These are phyloP conservation scores for Stylosanthes scabra DNA, from an alignment of 331 rosid genomes.

Conservation along the genomic window DNA sequence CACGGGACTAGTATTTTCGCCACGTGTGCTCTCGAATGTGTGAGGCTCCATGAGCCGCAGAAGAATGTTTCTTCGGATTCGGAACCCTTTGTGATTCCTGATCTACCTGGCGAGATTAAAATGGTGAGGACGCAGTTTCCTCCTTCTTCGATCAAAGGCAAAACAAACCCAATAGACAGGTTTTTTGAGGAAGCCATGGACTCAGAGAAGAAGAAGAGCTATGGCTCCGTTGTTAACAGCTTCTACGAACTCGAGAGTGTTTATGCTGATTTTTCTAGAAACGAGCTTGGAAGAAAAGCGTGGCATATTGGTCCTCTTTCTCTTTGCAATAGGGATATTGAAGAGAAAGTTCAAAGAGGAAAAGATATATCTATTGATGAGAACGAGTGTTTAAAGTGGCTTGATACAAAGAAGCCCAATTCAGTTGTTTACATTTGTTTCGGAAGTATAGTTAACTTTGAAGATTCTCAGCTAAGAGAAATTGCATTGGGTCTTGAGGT, in stretches of 20 bases:
- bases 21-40: conserved; percentile 13
- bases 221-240: conserved; percentile 52
- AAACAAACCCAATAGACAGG: no score
- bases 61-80: no score
- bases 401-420: conserved; percentile 42
- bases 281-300: conserved; percentile 40
- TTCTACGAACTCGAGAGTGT: conserved; percentile 52
- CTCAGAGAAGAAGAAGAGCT: conserved; percentile 31
- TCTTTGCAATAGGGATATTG: conserved; percentile 7
- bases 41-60: background rate
- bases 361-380: conserved; percentile 30
- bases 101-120: no score
- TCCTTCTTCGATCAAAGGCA: no score
- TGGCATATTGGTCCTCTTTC: conserved; percentile 62
- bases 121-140: no score
- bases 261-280: conserved; percentile 44
- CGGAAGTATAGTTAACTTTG: conserved; percentile 39
- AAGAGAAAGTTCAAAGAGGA: conserved; percentile 35
- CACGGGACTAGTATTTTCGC: conserved; percentile 45
- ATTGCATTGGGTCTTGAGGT: background rate
- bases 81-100: no score
- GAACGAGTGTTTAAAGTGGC: conserved; percentile 46
- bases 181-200: background rate
- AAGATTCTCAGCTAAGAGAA: conserved; percentile 46
- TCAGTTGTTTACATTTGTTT: conserved; percentile 55